Evolutionary conservation across 495 filamentous ascomycete species (phyloP).

Genomic region (Penicillium antarcticum): DNA sequence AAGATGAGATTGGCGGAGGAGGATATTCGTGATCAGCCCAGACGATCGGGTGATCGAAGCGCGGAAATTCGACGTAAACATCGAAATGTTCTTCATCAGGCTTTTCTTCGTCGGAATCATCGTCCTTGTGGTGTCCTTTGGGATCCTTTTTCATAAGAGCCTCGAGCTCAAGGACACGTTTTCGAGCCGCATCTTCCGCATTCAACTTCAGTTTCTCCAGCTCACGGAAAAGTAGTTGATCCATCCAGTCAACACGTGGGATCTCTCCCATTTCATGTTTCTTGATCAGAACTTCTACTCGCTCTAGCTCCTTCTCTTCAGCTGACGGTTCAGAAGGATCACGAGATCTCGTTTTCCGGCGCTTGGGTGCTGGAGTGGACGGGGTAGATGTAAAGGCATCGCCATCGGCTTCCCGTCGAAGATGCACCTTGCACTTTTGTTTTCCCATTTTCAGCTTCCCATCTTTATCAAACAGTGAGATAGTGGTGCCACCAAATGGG

Average conservation of each 20-base stretch:
- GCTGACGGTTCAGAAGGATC: conserved; percentile 42
- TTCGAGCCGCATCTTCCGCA: conserved; percentile 44
- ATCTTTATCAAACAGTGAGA: conserved; percentile 85
- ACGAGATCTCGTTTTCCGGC: conserved; percentile 45
- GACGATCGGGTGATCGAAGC: conserved; percentile 94
- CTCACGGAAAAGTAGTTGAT: conserved; percentile 84
- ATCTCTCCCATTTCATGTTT: conserved; percentile 98
- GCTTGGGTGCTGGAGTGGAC: conserved; percentile 48
- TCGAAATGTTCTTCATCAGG: conserved; percentile 59
- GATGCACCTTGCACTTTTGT: conserved; percentile 85
- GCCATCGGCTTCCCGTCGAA: conserved; percentile 81
- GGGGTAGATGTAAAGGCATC: conserved; percentile 78
- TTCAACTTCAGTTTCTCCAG: conserved; percentile 71
- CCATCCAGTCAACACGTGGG: conserved; percentile 87
- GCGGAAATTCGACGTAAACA: conserved; percentile 86
- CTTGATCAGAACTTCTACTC: conserved; percentile 85
- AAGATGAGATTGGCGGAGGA: conserved; percentile 72
- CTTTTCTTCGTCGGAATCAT: conserved; percentile 38
- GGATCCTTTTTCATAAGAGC: conserved; percentile 22
- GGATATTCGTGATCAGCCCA: conserved; percentile 93
- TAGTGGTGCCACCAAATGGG: conserved; percentile 92
- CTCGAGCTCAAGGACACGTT: conserved; percentile 31
- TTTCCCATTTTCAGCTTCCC: conserved; percentile 85
- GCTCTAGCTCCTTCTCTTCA: conserved; percentile 72
- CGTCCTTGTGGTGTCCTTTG: conserved; percentile 19